Evolutionary conservation across 164 flowering plant genomes (phyloP).

Genomic region (Annona cherimola): DNA sequence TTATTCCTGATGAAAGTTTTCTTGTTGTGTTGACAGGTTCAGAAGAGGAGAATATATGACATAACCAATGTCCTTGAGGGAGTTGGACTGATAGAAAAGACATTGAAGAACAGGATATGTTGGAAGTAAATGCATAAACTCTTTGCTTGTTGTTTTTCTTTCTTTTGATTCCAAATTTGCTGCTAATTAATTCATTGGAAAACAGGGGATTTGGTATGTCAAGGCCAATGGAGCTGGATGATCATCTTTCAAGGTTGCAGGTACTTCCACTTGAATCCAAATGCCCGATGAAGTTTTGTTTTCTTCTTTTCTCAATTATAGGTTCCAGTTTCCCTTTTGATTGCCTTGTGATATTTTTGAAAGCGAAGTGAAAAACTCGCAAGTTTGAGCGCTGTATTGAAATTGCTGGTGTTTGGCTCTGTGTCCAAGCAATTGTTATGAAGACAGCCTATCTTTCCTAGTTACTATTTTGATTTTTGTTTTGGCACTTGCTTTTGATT

Average conservation of each 20-base stretch:
- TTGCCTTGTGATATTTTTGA: too few relatives aligned
- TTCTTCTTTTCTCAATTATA: background rate
- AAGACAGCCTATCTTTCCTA: too few relatives aligned
- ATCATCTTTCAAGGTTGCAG: conserved; percentile 52
- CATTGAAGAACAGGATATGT: conserved; percentile 80
- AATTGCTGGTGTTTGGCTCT: too few relatives aligned
- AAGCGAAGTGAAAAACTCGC: too few relatives aligned
- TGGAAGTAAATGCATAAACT: conserved; percentile 57
- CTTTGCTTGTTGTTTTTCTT: background rate
- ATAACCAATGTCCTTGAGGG: conserved; percentile 98
- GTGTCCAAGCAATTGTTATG: too few relatives aligned
- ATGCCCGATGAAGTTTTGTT: background rate
- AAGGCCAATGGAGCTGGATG: conserved; percentile 61
- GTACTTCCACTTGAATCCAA: conserved; percentile 23
- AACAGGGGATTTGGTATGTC: conserved; percentile 72
- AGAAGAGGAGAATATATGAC: conserved; percentile 92
- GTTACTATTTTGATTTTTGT: too few relatives aligned
- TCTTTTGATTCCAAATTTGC: background rate
- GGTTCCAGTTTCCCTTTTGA: background rate
- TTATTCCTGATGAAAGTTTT: background rate
- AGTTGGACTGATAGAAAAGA: conserved; percentile 89
- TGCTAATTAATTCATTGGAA: conserved; percentile 3
- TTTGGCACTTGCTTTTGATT: too few relatives aligned
- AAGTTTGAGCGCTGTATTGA: too few relatives aligned
- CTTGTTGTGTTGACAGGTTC: conserved; percentile 43